These are phyloP conservation scores for Pseudopithomyces maydicus DNA, from an alignment of 2,329 filamentous ascomycete species.

Conservation along the genomic window DNA sequence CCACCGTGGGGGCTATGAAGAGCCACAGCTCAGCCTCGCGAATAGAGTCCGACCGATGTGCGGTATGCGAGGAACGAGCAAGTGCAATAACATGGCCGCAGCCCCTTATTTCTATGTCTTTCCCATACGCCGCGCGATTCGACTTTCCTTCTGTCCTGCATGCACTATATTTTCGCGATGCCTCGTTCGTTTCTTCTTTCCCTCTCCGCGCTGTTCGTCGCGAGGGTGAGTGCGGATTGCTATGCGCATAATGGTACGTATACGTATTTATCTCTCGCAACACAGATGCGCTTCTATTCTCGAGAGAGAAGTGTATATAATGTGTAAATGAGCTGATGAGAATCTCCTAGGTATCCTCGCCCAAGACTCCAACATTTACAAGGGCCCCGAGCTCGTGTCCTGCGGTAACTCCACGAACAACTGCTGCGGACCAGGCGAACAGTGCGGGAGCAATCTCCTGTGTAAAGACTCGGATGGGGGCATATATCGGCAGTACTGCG, in stretches of 20 bases:
- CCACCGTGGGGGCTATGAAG: too few relatives aligned
- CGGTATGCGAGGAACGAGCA: too few relatives aligned
- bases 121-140: too few relatives aligned
- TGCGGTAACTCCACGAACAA: conserved; percentile 9
- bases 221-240: not conserved
- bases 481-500: conserved; percentile 8
- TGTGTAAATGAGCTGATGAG: not conserved
- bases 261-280: too few relatives aligned
- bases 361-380: conserved; percentile 1
- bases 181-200: not conserved
- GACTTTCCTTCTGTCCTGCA: too few relatives aligned
- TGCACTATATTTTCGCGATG: not conserved
- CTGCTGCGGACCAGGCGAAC: conserved; percentile 6
- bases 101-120: not conserved
- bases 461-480: not conserved
- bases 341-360: conserved; percentile 4
- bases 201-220: not conserved
- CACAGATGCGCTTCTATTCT: too few relatives aligned
- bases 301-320: too few relatives aligned
- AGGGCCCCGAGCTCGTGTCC: conserved; percentile 6
- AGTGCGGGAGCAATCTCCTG: conserved; percentile 9
- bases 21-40: too few relatives aligned
- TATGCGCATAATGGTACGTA: not conserved
- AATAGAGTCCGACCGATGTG: too few relatives aligned
- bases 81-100: too few relatives aligned